phyloP scores from a whole-genome alignment of 768 basidiomycete genomes.

The Infundibulicybe gibba region DNA sequence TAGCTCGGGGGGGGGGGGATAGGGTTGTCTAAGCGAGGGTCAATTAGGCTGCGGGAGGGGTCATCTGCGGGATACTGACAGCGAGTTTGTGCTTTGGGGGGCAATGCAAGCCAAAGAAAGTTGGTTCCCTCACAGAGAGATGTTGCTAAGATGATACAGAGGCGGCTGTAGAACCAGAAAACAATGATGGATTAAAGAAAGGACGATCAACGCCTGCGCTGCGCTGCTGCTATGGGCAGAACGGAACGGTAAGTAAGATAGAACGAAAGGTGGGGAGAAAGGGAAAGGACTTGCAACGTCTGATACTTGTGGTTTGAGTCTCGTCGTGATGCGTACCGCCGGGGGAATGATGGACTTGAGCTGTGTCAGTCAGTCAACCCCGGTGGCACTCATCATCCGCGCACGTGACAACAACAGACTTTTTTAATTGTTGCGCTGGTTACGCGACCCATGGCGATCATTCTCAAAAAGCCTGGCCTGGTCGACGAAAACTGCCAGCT shows the following conservation, averaged over 20 bases:
- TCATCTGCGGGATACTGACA: too few species aligned
- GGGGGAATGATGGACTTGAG: too few species aligned
- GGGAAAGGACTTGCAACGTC: constrained; percentile 14
- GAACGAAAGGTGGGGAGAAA: constrained; percentile 20
- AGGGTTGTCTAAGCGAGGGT: not conserved
- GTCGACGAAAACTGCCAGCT: too few species aligned
- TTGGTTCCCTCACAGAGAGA: constrained; percentile 49
- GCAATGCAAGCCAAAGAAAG: constrained; percentile 4
- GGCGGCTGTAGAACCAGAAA: constrained; percentile 39
- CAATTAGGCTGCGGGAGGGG: too few species aligned
- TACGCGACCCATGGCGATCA: too few species aligned
- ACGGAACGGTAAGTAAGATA: constrained; percentile 28
- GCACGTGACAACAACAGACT: too few species aligned
- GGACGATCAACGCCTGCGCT: constrained; percentile 72
- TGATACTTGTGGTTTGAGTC: not conserved
- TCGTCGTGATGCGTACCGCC: too few species aligned
- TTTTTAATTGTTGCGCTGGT: too few species aligned
- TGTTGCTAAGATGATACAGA: constrained; percentile 31
- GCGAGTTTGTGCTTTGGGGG: constrained; percentile 2
- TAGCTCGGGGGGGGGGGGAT: too few species aligned
- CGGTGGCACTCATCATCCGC: too few species aligned
- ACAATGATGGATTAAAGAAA: constrained; percentile 31
- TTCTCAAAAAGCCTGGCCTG: too few species aligned
- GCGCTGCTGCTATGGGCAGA: constrained; percentile 33
- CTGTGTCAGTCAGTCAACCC: too few species aligned